These are phyloP conservation scores for Colletotrichum navitas DNA, from an alignment of 2,329 filamentous ascomycete genomes.

Conservation along the genomic window DNA sequence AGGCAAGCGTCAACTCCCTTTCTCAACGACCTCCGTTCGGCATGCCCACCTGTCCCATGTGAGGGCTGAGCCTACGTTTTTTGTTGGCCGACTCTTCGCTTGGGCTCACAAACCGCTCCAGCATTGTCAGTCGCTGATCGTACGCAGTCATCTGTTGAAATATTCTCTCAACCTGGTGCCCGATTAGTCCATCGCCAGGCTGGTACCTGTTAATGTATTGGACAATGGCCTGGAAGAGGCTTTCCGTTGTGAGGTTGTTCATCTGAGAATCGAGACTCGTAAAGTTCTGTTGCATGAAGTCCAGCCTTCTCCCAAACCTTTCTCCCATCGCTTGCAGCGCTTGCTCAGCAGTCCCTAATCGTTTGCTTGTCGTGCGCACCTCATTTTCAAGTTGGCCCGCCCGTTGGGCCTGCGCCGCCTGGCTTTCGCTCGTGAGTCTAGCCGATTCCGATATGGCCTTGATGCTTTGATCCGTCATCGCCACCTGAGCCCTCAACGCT, in stretches of 20 bases:
- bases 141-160: conserved; percentile 29
- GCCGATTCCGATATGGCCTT: conserved; percentile 17
- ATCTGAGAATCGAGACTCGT: conserved; percentile 60
- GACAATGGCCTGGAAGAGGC: conserved; percentile 57
- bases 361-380: neutral
- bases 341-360: conserved; percentile 4
- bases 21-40: conserved; percentile 33
- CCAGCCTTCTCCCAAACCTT: conserved; percentile 48
- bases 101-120: conserved; percentile 9
- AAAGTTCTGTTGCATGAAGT: conserved; percentile 52
- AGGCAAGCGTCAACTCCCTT: conserved; percentile 2
- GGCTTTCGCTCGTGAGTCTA: conserved; percentile 5
- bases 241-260: conserved; percentile 61
- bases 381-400: neutral
- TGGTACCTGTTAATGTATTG: conserved; percentile 49
- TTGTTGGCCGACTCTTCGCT: conserved; percentile 30
- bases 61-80: conserved; percentile 21
- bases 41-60: conserved; percentile 1
- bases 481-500: conserved; percentile 24
- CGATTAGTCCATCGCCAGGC: conserved; percentile 15
- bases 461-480: conserved; percentile 31
- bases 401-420: neutral
- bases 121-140: conserved; percentile 15
- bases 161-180: conserved; percentile 23
- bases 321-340: conserved; percentile 37